Evolutionary conservation across 805 yeast genomes (phyloP).

Genomic region (Kluyveromyces aestuarii): DNA sequence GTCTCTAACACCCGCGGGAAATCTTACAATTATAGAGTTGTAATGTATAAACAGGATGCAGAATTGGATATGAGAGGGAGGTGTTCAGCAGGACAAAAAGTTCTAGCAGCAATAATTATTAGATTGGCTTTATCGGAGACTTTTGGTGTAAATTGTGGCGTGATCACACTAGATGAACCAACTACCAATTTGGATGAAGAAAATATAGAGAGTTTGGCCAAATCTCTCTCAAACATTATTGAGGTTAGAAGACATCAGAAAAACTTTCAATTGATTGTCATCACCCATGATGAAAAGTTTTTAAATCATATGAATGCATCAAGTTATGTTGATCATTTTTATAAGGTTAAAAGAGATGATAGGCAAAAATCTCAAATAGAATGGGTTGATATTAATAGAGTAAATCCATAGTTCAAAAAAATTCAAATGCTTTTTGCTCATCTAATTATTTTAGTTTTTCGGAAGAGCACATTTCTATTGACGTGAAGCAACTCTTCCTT

Average conservation of each 20-base stretch:
- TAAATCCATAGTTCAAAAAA: slow-evolving; percentile 15
- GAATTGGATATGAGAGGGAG: slow-evolving; percentile 97
- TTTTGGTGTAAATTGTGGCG: slow-evolving; percentile 90
- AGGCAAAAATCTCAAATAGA: slow-evolving; percentile 73
- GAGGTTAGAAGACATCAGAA: slow-evolving; percentile 64
- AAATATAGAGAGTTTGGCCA: slow-evolving; percentile 81
- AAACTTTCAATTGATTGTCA: slow-evolving; percentile 90
- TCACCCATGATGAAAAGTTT: slow-evolving; percentile 94
- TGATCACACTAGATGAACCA: slow-evolving; percentile 95
- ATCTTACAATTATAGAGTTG: slow-evolving; percentile 86
- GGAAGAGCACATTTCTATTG: too few species aligned
- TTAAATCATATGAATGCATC: slow-evolving; percentile 77
- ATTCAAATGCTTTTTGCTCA: background rate
- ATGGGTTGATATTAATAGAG: slow-evolving; percentile 38
- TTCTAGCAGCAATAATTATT: slow-evolving; percentile 83
- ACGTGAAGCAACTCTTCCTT: too few species aligned
- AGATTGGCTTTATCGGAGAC: slow-evolving; percentile 91
- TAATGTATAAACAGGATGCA: slow-evolving; percentile 85
- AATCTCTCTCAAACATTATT: slow-evolving; percentile 66
- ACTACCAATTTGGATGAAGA: slow-evolving; percentile 91
- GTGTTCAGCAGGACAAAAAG: slow-evolving; percentile 97
- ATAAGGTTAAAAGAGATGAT: slow-evolving; percentile 69
- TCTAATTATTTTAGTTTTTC: too few species aligned
- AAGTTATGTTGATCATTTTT: slow-evolving; percentile 79
- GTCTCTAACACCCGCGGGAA: slow-evolving; percentile 37